Evolutionary conservation across 2,329 filamentous ascomycete species (phyloP).

Genomic region (Fusarium domesticum): DNA sequence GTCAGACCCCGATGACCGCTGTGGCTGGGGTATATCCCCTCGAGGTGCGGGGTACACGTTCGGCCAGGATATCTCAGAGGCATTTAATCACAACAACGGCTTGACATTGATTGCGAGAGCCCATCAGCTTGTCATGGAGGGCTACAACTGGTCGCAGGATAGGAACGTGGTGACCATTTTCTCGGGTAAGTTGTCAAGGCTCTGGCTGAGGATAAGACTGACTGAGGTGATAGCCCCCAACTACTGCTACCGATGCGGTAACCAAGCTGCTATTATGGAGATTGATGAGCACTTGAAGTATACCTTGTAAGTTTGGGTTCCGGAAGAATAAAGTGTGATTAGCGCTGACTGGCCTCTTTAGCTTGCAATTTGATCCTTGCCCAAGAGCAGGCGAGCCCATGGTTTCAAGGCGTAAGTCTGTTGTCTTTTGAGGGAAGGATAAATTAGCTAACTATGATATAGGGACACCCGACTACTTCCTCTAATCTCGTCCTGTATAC

Average conservation of each 20-base stretch:
- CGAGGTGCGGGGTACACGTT: slow-evolving; percentile 94
- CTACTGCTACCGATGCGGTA: slow-evolving; percentile 98
- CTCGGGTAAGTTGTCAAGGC: slow-evolving; percentile 60
- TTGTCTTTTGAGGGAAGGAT: not conserved
- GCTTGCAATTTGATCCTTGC: slow-evolving; percentile 98
- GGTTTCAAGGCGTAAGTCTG: slow-evolving; percentile 79
- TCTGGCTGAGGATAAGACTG: not conserved
- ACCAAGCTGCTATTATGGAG: slow-evolving; percentile 99
- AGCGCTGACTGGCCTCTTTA: slow-evolving; percentile 39
- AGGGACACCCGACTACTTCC: slow-evolving; percentile 97
- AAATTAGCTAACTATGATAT: slow-evolving; percentile 21
- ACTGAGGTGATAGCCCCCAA: slow-evolving; percentile 60
- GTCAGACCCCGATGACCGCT: slow-evolving; percentile 96
- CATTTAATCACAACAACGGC: slow-evolving; percentile 99
- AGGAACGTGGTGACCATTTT: slow-evolving; percentile 98
- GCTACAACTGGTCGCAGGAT: slow-evolving; percentile 99
- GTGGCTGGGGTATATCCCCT: slow-evolving; percentile 93
- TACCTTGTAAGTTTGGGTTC: slow-evolving; percentile 76
- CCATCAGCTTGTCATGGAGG: slow-evolving; percentile 98
- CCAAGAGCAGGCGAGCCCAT: slow-evolving; percentile 96
- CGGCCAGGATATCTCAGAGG: slow-evolving; percentile 95
- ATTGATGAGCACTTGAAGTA: slow-evolving; percentile 99
- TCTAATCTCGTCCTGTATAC: slow-evolving; percentile 55
- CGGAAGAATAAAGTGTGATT: not conserved
- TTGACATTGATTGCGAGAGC: slow-evolving; percentile 92